phyloP scores from a whole-genome alignment of 345 rosid genomes.

The Kernera saxatilis region DNA sequence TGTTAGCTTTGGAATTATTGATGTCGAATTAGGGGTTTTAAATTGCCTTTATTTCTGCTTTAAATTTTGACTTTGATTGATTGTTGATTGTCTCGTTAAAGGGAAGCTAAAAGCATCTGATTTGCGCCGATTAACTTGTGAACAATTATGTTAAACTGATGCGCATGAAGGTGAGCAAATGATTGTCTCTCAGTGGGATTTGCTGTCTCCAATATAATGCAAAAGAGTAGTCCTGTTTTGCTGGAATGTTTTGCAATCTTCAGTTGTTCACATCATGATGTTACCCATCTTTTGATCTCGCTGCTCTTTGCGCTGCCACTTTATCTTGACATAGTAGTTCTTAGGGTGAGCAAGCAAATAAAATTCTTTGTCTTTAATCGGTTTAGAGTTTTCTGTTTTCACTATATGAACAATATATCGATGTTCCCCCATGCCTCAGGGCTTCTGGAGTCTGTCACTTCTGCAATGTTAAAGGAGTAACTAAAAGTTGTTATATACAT shows the following conservation, averaged over 20 bases:
- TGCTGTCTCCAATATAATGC: neutral
- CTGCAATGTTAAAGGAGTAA: neutral
- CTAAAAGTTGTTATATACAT: neutral
- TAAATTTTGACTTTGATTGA: neutral
- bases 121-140: neutral
- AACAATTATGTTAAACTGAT: neutral
- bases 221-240: neutral
- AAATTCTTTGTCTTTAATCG: neutral
- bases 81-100: neutral
- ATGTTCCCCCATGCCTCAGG: neutral
- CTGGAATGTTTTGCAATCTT: neutral
- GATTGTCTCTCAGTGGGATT: neutral
- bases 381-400: neutral
- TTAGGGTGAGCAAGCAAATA: neutral
- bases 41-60: neutral
- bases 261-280: neutral
- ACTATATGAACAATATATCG: neutral
- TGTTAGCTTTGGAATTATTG: conserved; percentile 9
- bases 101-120: conserved; percentile 10
- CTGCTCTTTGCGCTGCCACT: neutral
- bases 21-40: neutral
- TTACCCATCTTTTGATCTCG: neutral
- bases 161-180: neutral
- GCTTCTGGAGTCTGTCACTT: neutral
- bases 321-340: neutral